Base-by-base conservation (phyloP, 2,329 filamentous ascomycete species). In the Colletotrichum siamense region DNA sequence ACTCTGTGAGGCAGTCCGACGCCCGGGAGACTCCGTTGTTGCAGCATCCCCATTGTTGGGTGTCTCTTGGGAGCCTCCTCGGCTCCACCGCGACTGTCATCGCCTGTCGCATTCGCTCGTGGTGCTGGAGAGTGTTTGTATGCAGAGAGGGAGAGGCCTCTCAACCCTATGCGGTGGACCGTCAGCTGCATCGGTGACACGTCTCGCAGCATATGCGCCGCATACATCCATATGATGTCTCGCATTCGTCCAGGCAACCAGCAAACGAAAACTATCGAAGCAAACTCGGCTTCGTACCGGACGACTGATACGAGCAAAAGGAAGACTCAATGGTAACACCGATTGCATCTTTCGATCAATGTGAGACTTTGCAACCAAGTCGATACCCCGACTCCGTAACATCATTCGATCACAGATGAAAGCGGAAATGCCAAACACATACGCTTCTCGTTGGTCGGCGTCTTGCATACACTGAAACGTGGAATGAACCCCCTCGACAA, bases 381-480 rank as follows among this genome's bases (percentile, higher is more conserved):
- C 59, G 18, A 52, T 22, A 44, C n/a, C 36, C 24, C 59, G 12
- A 55, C 44, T 36, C 57, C 44, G 18, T 28, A 18, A 22, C 28
- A 12, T 57, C 57, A 44, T 73, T 57, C 44, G 66, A 63, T 13
- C 22, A 36, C 10, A 64, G 39, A 30, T 39, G 66, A 49, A 55
- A 63, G 32, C 71, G 66, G 36, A 34, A 71, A 34, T 36, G 30
- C 69, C 30, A 63, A 65, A 55, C 55, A 49, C 36, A 64, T 15
- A 28, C 39, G 36, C 71, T 71, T n/a, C 71, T 55, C 32, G 64
- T 59, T 69, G 55, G 73, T 16, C 69, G 57, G 70, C 64, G 71
- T 34, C 70, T 64, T 76, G 73, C 73, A 73, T 73, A 30, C n/a
- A 39, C 73, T 73, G 73, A 76, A 76, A 76, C 73, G 28, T 63